Conservation (phyloP, 1,139 yeast species). For the Zygoascus hellenicus region DNA sequence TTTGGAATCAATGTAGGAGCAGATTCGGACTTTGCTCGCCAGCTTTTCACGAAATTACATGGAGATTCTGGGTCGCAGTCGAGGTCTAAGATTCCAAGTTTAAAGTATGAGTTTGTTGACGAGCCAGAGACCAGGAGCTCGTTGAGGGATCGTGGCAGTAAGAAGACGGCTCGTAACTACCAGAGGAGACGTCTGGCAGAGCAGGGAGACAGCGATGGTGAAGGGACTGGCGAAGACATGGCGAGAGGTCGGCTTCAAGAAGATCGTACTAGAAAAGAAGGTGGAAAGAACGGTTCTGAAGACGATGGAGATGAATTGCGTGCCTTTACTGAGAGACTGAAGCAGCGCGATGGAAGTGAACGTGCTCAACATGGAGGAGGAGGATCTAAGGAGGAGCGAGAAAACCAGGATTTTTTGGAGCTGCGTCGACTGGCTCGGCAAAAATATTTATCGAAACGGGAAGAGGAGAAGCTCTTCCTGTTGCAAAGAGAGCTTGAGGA, state of each 20-base stretch:
- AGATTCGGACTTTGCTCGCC: conserved; percentile 23
- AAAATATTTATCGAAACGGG: conserved; percentile 44
- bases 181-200: background rate
- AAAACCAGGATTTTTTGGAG: conserved; percentile 26
- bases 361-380: conserved; percentile 5
- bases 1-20: conserved; percentile 29
- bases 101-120: conserved; percentile 19
- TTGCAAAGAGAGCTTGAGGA: conserved; percentile 46
- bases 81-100: conserved; percentile 5
- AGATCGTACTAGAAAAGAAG: background rate
- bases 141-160: conserved; percentile 11
- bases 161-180: background rate
- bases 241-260: background rate
- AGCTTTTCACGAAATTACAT: conserved; percentile 23
- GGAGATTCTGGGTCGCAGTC: conserved; percentile 12
- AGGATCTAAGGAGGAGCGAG: conserved; percentile 13
- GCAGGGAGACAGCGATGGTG: background rate
- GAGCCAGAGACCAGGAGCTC: conserved; percentile 11
- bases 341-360: conserved; percentile 21
- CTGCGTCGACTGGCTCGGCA: conserved; percentile 46
- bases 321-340: conserved; percentile 27
- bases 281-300: background rate
- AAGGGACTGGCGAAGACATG: background rate
- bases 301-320: conserved; percentile 23
- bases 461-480: conserved; percentile 40